phyloP scores from a whole-genome alignment of 805 yeast species.

The Saccharomycopsis sp. region DNA sequence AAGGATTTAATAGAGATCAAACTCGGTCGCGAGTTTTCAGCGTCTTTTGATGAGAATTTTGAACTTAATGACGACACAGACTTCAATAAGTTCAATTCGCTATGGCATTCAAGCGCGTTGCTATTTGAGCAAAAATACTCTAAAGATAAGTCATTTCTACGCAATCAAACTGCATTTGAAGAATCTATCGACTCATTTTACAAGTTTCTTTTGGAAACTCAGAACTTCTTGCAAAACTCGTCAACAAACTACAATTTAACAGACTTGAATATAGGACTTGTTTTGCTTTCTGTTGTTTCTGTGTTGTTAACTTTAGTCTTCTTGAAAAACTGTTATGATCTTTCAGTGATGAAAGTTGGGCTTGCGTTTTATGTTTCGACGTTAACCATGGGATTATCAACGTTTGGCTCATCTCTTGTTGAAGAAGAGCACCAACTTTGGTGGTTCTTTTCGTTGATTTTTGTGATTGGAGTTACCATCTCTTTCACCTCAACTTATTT shows the following conservation, averaged over 20 bases:
- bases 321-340: background rate
- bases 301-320: background rate
- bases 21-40: conserved; percentile 24
- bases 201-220: conserved; percentile 39
- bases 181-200: conserved; percentile 24
- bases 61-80: conserved; percentile 1
- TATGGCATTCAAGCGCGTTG: conserved; percentile 20
- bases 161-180: background rate
- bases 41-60: conserved; percentile 16
- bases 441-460: conserved; percentile 67
- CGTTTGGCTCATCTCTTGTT: conserved; percentile 82
- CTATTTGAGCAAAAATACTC: conserved; percentile 6
- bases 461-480: conserved; percentile 9
- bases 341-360: conserved; percentile 11
- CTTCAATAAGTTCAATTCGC: conserved; percentile 17
- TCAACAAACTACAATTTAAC: conserved; percentile 68
- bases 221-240: conserved; percentile 43
- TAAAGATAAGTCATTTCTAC: background rate
- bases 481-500: background rate
- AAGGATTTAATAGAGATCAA: conserved; percentile 40
- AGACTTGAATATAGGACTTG: conserved; percentile 34
- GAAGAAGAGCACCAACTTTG: conserved; percentile 96
- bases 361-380: conserved; percentile 25
- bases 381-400: conserved; percentile 41
- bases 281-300: conserved; percentile 21